Evolutionary conservation across 2,329 filamentous ascomycete species (phyloP).

Genomic region (Curvularia eragrostidis): DNA sequence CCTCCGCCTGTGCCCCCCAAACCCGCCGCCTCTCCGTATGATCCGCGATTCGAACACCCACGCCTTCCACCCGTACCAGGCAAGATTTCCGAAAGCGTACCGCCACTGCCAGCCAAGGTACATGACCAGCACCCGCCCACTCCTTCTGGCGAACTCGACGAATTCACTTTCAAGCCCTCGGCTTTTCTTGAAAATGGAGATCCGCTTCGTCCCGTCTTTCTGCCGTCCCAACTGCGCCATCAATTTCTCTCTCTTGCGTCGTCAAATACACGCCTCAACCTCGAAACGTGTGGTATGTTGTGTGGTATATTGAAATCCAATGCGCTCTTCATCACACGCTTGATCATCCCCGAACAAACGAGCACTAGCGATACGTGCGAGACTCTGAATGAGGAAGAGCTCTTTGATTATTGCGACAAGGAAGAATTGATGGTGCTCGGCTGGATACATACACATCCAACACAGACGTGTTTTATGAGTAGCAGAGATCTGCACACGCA

Average conservation of each 20-base stretch:
- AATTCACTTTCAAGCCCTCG: slow-evolving; percentile 80
- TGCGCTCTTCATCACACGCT: slow-evolving; percentile 85
- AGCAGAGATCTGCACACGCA: slow-evolving; percentile 93
- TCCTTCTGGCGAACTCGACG: slow-evolving; percentile 58
- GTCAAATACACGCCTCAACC: slow-evolving; percentile 77
- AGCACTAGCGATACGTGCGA: slow-evolving; percentile 94
- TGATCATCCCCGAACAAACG: slow-evolving; percentile 90
- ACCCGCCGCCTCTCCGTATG: slow-evolving; percentile 27
- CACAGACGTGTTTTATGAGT: slow-evolving; percentile 97
- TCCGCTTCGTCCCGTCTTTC: slow-evolving; percentile 84
- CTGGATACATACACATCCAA: slow-evolving; percentile 98
- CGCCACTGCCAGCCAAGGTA: slow-evolving; percentile 44
- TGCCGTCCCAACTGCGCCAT: slow-evolving; percentile 76
- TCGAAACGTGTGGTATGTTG: slow-evolving; percentile 95
- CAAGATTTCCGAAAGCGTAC: slow-evolving; percentile 34
- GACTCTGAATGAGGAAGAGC: slow-evolving; percentile 81
- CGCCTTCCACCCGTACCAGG: slow-evolving; percentile 40
- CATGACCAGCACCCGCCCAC: slow-evolving; percentile 41
- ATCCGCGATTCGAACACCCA: slow-evolving; percentile 18
- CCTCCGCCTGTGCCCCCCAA: slow-evolving; percentile 43
- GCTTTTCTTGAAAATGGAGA: slow-evolving; percentile 90
- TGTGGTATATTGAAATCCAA: slow-evolving; percentile 92
- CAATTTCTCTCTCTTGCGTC: slow-evolving; percentile 77
- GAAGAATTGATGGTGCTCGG: slow-evolving; percentile 86
- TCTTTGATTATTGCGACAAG: slow-evolving; percentile 88